Percentiles rank a stretch among this genome's conserved stretches.
Conservation (phyloP, 768 basidiomycete genomes). For the Leccinum boreale region DNA sequence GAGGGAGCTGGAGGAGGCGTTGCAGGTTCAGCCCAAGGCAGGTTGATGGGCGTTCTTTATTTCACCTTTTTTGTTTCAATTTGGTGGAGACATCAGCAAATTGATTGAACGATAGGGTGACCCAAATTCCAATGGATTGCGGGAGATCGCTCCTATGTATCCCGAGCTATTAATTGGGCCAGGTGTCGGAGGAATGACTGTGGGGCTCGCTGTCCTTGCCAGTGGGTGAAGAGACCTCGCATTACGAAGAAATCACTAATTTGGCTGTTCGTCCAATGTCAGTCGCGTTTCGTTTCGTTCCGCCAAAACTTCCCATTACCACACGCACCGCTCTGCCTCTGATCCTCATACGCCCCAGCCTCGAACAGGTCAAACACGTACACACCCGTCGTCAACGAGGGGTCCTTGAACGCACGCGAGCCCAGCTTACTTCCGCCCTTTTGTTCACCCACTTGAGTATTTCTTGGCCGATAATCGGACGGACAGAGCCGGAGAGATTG, state of each 20-base stretch:
- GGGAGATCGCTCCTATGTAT: no score
- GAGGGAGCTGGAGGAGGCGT: constrained; percentile 21
- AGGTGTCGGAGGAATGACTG: no score
- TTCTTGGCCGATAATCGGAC: constrained; percentile 85
- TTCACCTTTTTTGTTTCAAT: no score
- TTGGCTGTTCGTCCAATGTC: constrained; percentile 55
- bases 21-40: constrained; percentile 16
- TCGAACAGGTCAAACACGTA: constrained; percentile 95
- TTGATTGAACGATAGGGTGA: no score
- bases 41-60: no score
- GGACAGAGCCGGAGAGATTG: constrained; percentile 64
- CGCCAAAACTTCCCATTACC: no score
- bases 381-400: constrained; percentile 78
- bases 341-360: constrained; percentile 75
- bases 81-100: no score
- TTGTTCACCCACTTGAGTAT: constrained; percentile 97
- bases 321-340: constrained; percentile 85
- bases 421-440: constrained; percentile 47
- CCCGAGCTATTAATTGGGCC: no score
- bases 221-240: no score
- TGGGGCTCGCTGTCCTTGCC: no score
- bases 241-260: constrained; percentile 73
- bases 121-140: no score
- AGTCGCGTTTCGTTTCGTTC: neutral
- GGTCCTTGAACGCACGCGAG: constrained; percentile 81